phyloP scores from a whole-genome alignment of 805 yeast genomes.

The Cyberlindnera maritima region DNA sequence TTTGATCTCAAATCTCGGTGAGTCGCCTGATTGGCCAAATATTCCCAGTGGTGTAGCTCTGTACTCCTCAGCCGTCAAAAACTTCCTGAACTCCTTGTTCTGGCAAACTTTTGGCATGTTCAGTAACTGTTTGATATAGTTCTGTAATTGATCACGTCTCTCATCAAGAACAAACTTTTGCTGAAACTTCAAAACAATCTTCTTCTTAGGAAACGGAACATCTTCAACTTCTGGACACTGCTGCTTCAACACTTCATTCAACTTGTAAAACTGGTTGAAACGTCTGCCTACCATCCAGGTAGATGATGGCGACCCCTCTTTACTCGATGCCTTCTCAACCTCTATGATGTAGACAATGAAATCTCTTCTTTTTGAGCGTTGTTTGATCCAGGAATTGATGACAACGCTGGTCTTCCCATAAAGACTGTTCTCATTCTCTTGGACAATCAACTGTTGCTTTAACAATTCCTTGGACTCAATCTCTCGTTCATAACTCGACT shows the following conservation, averaged over 20 bases:
- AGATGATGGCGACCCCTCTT: conserved; percentile 49
- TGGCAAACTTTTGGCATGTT: conserved; percentile 68
- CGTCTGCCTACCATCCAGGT: conserved; percentile 92
- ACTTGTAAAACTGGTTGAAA: conserved; percentile 75
- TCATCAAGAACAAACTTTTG: conserved; percentile 59
- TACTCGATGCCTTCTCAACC: conserved; percentile 50
- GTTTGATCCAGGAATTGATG: conserved; percentile 48
- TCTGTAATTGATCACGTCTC: conserved; percentile 58
- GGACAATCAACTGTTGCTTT: conserved; percentile 77
- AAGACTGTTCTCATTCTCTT: conserved; percentile 76
- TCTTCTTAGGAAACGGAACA: conserved; percentile 56
- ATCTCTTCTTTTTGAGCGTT: conserved; percentile 53
- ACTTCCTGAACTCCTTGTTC: conserved; percentile 67
- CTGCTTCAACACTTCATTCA: conserved; percentile 61
- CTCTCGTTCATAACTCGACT: conserved; percentile 64
- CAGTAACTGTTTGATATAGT: conserved; percentile 57
- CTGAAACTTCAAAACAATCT: conserved; percentile 71
- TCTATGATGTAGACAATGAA: conserved; percentile 73
- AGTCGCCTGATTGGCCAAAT: conserved; percentile 3
- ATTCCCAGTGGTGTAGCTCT: conserved; percentile 4
- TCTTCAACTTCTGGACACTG: conserved; percentile 48
- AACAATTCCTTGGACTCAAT: conserved; percentile 70
- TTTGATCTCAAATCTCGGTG: conserved; percentile 13
- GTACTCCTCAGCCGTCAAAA: conserved; percentile 49
- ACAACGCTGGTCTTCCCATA: conserved; percentile 60